These are phyloP conservation scores for Thielaviopsis cerberus DNA, from an alignment of 2,329 filamentous ascomycete genomes.

Conservation along the genomic window DNA sequence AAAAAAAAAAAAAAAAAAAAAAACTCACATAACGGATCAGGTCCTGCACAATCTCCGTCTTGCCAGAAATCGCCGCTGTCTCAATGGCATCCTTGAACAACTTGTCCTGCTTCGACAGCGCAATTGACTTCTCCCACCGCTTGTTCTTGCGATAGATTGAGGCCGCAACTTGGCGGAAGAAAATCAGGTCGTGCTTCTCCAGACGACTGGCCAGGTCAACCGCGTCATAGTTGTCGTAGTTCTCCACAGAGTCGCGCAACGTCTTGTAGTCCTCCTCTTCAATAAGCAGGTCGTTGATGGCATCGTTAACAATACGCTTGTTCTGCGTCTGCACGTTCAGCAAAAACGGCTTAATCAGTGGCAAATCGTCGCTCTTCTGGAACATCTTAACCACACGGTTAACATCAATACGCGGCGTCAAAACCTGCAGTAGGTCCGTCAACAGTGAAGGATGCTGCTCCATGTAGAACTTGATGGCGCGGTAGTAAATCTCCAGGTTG, in stretches of 20 bases:
- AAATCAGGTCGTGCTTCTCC: conserved; percentile 94
- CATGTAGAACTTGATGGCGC: conserved; percentile 88
- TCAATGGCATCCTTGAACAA: conserved; percentile 98
- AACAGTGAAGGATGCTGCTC: conserved; percentile 90
- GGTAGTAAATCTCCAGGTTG: conserved; percentile 98
- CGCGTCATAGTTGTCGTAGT: conserved; percentile 97
- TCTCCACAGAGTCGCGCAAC: conserved; percentile 87
- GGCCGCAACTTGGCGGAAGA: conserved; percentile 96
- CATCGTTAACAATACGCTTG: conserved; percentile 94
- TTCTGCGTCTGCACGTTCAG: conserved; percentile 92
- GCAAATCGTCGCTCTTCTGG: conserved; percentile 93
- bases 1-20: background rate
- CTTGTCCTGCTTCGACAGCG: conserved; percentile 96
- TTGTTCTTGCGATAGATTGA: conserved; percentile 99
- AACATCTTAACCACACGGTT: conserved; percentile 99
- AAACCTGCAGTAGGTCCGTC: conserved; percentile 80
- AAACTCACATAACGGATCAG: conserved; percentile 83
- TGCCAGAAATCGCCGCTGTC: conserved; percentile 80
- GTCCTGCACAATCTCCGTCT: conserved; percentile 85
- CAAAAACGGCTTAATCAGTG: conserved; percentile 95
- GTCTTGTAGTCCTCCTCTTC: conserved; percentile 99
- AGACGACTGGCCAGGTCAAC: conserved; percentile 79
- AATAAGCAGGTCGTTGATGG: conserved; percentile 92
- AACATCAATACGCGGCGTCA: conserved; percentile 89
- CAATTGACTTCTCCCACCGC: conserved; percentile 98